A percentile compares a stretch with the other conserved stretches of the same genome.
Conservation (phyloP, 2,329 filamentous ascomycete genomes). For the Diaporthe nobilis region DNA sequence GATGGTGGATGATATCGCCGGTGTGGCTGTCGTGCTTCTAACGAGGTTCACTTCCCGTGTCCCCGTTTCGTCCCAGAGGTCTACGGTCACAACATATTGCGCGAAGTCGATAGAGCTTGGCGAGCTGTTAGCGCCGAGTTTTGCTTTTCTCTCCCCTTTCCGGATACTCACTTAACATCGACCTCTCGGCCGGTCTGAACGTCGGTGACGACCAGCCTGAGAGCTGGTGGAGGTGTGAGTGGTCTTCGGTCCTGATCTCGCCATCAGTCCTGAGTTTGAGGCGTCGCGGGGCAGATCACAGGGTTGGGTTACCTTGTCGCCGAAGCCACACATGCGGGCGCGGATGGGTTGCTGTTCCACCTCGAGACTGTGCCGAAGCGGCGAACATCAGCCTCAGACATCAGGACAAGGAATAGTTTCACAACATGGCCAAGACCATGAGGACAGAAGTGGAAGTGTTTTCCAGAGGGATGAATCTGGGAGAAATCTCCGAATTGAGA, state of each 20-base stretch:
- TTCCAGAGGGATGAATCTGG: neutral
- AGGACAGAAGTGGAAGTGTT: neutral
- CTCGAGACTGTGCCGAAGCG: slow-evolving; percentile 67
- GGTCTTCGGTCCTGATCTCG: slow-evolving; percentile 85
- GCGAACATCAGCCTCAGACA: slow-evolving; percentile 23
- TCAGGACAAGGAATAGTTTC: neutral
- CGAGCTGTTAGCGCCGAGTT: slow-evolving; percentile 38
- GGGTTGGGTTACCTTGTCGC: slow-evolving; percentile 82
- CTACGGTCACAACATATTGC: slow-evolving; percentile 72
- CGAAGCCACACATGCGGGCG: slow-evolving; percentile 98
- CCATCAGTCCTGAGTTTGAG: slow-evolving; percentile 15
- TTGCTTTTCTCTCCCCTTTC: slow-evolving; percentile 1
- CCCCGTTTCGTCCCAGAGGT: slow-evolving; percentile 77
- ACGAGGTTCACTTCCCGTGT: slow-evolving; percentile 76
- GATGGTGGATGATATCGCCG: slow-evolving; percentile 83
- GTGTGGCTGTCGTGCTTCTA: slow-evolving; percentile 74
- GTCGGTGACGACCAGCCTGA: slow-evolving; percentile 86
- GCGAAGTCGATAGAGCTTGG: slow-evolving; percentile 40
- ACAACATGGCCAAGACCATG: slow-evolving; percentile 2
- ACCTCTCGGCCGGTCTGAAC: slow-evolving; percentile 82
- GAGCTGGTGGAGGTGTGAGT: slow-evolving; percentile 95
- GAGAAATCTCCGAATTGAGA: neutral
- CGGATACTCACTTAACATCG: slow-evolving; percentile 79
- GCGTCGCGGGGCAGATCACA: slow-evolving; percentile 19
- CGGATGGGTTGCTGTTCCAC: slow-evolving; percentile 93